Evolutionary conservation across 768 basidiomycete species (phyloP).

Genomic region (Clavulina sp.): DNA sequence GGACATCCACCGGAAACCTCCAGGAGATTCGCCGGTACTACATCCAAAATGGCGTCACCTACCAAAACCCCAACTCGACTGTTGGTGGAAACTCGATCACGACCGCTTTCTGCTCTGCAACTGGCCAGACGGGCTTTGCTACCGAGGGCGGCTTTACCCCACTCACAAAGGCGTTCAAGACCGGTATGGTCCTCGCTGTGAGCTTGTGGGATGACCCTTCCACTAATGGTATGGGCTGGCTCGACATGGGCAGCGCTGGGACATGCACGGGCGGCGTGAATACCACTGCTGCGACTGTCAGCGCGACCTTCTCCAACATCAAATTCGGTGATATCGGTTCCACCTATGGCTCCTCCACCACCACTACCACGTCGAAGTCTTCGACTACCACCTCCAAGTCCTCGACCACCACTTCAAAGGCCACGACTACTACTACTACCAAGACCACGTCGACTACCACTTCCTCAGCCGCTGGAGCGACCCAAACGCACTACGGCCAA

Average conservation of each 20-base stretch:
- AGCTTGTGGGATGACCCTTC: slow-evolving; percentile 41
- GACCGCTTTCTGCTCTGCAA: slow-evolving; percentile 15
- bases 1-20: slow-evolving; percentile 30
- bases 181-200: slow-evolving; percentile 33
- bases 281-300: background rate
- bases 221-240: slow-evolving; percentile 37
- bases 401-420: background rate
- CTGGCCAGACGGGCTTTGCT: slow-evolving; percentile 29
- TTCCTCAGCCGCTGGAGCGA: background rate
- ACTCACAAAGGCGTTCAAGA: slow-evolving; percentile 21
- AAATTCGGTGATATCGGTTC: slow-evolving; percentile 9
- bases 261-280: slow-evolving; percentile 7
- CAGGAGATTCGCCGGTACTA: slow-evolving; percentile 27
- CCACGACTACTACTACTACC: background rate
- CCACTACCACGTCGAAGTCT: background rate
- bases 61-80: slow-evolving; percentile 32
- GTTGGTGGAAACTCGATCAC: slow-evolving; percentile 22
- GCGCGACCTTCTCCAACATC: slow-evolving; percentile 9
- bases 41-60: slow-evolving; percentile 34
- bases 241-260: slow-evolving; percentile 15
- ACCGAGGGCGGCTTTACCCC: slow-evolving; percentile 25
- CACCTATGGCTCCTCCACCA: slow-evolving; percentile 3
- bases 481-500: background rate
- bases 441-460: slow-evolving; percentile 5
- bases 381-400: slow-evolving; percentile 2